phyloP scores from a whole-genome alignment of 2,329 filamentous ascomycete species.

The Lachnellula suecica region DNA sequence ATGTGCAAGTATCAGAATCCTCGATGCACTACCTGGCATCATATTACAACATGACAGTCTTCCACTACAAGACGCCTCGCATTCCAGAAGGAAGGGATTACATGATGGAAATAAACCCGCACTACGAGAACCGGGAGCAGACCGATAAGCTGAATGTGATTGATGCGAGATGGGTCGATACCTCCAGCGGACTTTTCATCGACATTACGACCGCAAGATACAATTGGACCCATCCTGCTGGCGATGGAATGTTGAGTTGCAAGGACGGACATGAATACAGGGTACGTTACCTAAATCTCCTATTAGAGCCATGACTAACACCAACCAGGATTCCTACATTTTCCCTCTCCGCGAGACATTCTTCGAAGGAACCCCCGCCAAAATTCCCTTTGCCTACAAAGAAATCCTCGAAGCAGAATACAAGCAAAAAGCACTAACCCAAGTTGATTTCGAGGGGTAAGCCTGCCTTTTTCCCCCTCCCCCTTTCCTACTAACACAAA shows the following conservation, averaged over 20 bases:
- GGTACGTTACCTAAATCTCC: conserved; percentile 30
- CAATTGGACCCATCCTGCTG: conserved; percentile 39
- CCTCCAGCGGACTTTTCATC: conserved; percentile 73
- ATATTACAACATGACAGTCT: conserved; percentile 44
- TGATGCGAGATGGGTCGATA: conserved; percentile 82
- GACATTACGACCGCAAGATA: conserved; percentile 74
- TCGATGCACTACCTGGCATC: conserved; percentile 53
- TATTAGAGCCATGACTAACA: conserved; percentile 5
- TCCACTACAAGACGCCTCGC: conserved; percentile 32
- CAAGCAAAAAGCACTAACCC: conserved; percentile 47
- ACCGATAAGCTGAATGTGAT: conserved; percentile 75
- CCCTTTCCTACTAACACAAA: not conserved
- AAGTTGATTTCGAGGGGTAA: conserved; percentile 53
- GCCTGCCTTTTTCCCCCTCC: conserved; percentile 19
- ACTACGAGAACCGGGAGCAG: conserved; percentile 59
- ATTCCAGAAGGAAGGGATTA: conserved; percentile 50
- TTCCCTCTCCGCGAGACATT: conserved; percentile 68
- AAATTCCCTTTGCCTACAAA: conserved; percentile 63
- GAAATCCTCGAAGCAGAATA: conserved; percentile 61
- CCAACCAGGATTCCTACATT: conserved; percentile 53
- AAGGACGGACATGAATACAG: conserved; percentile 52
- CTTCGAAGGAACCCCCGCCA: conserved; percentile 66
- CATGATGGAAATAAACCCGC: conserved; percentile 76
- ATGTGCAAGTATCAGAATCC: conserved; percentile 52
- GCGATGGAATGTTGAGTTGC: conserved; percentile 45